phyloP scores from a whole-genome alignment of 2,329 filamentous ascomycete species.

The Aspergillus sp. region DNA sequence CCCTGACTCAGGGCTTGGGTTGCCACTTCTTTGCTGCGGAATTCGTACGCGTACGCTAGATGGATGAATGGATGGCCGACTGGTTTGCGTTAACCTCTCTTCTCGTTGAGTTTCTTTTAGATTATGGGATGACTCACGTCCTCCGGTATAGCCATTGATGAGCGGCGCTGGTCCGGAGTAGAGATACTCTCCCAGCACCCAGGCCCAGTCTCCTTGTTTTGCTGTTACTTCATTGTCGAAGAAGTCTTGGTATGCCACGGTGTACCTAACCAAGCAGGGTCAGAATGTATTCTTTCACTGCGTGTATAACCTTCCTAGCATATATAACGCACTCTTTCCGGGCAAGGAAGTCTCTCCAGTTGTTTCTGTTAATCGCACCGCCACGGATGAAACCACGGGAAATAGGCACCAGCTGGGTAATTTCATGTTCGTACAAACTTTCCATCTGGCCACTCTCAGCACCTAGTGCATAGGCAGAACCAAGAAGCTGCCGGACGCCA shows the following conservation, averaged over 20 bases:
- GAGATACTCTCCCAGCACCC: not conserved
- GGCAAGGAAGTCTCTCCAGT: not conserved
- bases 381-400: not conserved
- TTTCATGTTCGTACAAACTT: not conserved
- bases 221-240: not conserved
- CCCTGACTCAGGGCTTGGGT: no score
- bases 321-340: not conserved
- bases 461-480: not conserved
- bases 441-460: not conserved
- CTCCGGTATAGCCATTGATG: not conserved
- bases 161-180: not conserved
- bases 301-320: not conserved
- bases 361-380: not conserved
- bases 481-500: not conserved
- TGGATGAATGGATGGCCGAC: no score
- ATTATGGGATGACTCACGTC: no score
- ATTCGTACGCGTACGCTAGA: no score
- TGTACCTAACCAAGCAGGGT: no score
- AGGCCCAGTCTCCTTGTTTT: not conserved
- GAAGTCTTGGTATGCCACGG: not conserved
- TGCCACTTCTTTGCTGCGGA: no score
- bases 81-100: no score
- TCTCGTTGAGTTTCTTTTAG: no score
- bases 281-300: no score
- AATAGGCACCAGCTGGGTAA: not conserved